These are phyloP conservation scores for Aspergillus brunneoviolaceus DNA, from an alignment of 2,329 filamentous ascomycete species.

Conservation along the genomic window DNA sequence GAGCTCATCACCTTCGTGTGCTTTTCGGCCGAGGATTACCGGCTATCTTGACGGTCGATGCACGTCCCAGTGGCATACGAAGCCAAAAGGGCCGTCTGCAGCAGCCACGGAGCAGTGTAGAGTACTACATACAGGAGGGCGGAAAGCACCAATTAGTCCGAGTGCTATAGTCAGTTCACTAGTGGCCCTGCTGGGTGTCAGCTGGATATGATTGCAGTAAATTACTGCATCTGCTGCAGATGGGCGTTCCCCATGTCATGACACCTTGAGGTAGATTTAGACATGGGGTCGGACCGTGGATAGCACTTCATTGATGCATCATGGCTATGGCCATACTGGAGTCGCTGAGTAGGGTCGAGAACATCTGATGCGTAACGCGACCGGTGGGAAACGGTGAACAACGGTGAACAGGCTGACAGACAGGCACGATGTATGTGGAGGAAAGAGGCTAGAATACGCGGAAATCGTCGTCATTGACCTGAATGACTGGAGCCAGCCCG, in stretches of 20 bases:
- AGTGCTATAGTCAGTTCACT: background rate
- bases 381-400: background rate
- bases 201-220: background rate
- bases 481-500: background rate
- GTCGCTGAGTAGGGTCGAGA: background rate
- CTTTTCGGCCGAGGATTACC: background rate
- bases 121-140: background rate
- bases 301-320: background rate
- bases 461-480: background rate
- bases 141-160: background rate
- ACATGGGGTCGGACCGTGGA: background rate
- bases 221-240: background rate
- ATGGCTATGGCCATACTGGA: background rate
- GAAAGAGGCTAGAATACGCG: background rate
- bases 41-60: background rate
- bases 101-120: background rate
- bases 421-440: background rate
- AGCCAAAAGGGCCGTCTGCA: background rate
- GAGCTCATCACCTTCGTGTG: background rate
- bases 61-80: background rate
- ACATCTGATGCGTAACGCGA: background rate
- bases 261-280: no score
- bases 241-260: background rate
- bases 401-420: background rate
- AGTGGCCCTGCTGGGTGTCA: background rate